phyloP scores from a whole-genome alignment of 2,329 filamentous ascomycete species.

The Sphaerulina populicola region DNA sequence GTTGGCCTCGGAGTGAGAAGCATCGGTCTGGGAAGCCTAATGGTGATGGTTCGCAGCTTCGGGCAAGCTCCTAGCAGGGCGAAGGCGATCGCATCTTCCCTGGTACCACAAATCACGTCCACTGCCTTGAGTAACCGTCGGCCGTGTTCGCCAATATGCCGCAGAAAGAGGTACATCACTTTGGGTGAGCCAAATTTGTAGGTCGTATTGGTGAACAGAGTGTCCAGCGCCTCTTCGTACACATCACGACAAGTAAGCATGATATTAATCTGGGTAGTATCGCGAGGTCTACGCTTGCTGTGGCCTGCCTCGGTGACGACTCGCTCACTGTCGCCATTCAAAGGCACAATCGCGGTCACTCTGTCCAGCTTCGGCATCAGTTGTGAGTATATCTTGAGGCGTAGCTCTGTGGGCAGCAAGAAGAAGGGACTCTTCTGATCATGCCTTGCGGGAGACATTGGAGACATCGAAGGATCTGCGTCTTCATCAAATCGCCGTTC shows the following conservation, averaged over 20 bases:
- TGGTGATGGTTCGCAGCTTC: slow-evolving; percentile 21
- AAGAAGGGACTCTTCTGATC: slow-evolving; percentile 31
- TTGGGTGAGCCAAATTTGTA: slow-evolving; percentile 42
- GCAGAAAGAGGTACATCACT: slow-evolving; percentile 39
- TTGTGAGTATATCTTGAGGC: slow-evolving; percentile 49
- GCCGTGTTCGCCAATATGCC: slow-evolving; percentile 27
- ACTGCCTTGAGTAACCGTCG: slow-evolving; percentile 21
- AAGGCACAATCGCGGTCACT: slow-evolving; percentile 21
- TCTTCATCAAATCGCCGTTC: slow-evolving; percentile 4
- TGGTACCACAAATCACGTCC: slow-evolving; percentile 23
- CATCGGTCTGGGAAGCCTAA: slow-evolving; percentile 21
- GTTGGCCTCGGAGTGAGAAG: slow-evolving; percentile 18
- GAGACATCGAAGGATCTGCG: not conserved
- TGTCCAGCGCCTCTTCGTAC: slow-evolving; percentile 37
- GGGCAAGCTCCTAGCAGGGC: slow-evolving; percentile 26
- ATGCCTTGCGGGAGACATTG: not conserved
- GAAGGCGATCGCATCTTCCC: slow-evolving; percentile 30
- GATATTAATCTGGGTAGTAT: slow-evolving; percentile 38
- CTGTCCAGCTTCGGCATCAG: slow-evolving; percentile 30
- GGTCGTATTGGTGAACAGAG: slow-evolving; percentile 41
- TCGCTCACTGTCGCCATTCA: slow-evolving; percentile 24
- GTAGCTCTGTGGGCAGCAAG: slow-evolving; percentile 52
- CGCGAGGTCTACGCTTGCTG: slow-evolving; percentile 21
- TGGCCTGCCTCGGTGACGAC: slow-evolving; percentile 23
- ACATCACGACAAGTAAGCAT: slow-evolving; percentile 38